Conservation (phyloP, 768 basidiomycete genomes). For the Boletus patriciae region DNA sequence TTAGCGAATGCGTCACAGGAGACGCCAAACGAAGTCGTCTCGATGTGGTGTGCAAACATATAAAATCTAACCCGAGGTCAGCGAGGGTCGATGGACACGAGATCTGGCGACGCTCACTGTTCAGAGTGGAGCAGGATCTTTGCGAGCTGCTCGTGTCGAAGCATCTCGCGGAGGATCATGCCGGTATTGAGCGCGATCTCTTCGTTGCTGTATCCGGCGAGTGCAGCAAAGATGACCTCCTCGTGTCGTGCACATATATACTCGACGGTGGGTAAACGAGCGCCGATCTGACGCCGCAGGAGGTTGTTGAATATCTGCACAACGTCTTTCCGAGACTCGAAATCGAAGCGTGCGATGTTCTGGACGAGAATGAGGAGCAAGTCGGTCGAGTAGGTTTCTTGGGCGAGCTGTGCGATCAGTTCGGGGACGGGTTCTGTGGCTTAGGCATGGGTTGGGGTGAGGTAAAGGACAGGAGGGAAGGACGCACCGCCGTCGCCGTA, state of each 20-base stretch:
- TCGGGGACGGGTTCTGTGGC: constrained; percentile 79
- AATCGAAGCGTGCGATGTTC: constrained; percentile 86
- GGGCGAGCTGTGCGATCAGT: constrained; percentile 88
- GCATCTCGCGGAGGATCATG: constrained; percentile 97
- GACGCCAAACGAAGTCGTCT: constrained; percentile 96
- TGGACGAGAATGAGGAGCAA: constrained; percentile 78
- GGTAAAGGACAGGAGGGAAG: not conserved
- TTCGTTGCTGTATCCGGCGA: constrained; percentile 93
- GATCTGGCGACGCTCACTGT: constrained; percentile 62
- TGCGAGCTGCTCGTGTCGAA: constrained; percentile 86
- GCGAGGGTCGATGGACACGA: not conserved
- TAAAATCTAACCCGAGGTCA: constrained; percentile 69
- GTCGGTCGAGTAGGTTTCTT: constrained; percentile 93
- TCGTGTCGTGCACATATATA: constrained; percentile 78
- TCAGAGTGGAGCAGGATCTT: constrained; percentile 92
- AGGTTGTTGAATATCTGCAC: constrained; percentile 90
- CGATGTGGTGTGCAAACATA: constrained; percentile 94
- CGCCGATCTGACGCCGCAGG: constrained; percentile 86
- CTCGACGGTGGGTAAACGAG: constrained; percentile 95
- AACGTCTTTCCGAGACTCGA: constrained; percentile 87
- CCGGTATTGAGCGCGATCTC: constrained; percentile 97
- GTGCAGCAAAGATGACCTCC: constrained; percentile 75
- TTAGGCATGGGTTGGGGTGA: constrained; percentile 4
- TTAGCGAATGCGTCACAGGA: constrained; percentile 98
- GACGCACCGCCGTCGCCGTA: constrained; percentile 83